phyloP scores from a whole-genome alignment of 208 protist genomes.

The Crithidia mellificae region DNA sequence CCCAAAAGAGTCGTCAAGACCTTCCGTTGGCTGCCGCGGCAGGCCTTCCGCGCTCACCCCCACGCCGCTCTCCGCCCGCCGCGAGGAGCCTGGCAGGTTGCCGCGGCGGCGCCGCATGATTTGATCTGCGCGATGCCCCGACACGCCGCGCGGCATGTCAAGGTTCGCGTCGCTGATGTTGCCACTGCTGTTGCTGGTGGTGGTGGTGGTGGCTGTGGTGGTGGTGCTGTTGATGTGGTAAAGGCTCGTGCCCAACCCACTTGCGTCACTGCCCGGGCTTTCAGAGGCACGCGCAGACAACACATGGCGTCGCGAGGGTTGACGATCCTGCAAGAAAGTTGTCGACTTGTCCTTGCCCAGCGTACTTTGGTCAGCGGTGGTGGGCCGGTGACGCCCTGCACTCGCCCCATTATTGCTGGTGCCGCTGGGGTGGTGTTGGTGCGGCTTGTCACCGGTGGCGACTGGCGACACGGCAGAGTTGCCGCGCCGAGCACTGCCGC shows the following conservation, averaged over 20 bases:
- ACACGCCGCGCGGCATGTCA: too few relatives aligned
- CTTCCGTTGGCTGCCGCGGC: background rate
- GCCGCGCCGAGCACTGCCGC: background rate
- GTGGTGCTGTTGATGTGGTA: constrained; percentile 1
- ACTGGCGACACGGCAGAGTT: background rate
- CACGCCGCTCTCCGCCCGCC: background rate
- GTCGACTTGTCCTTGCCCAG: background rate
- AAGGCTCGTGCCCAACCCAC: constrained; percentile 8
- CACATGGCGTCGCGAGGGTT: background rate
- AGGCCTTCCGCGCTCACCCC: background rate
- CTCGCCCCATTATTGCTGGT: too few relatives aligned
- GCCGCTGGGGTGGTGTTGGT: too few relatives aligned
- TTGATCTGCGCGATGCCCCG: background rate
- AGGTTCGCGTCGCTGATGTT: too few relatives aligned
- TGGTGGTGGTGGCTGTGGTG: background rate
- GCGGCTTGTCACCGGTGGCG: too few relatives aligned
- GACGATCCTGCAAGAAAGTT: background rate
- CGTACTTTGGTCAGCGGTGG: background rate
- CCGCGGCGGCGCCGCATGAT: background rate
- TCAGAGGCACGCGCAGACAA: background rate
- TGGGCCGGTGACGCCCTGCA: background rate
- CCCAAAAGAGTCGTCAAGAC: background rate
- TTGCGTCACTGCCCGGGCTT: constrained; percentile 8
- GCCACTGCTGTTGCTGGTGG: constrained; percentile 2
- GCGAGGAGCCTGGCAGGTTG: background rate